Evolutionary conservation across 768 basidiomycete species (phyloP).

Genomic region (Phylloporus arenicola): DNA sequence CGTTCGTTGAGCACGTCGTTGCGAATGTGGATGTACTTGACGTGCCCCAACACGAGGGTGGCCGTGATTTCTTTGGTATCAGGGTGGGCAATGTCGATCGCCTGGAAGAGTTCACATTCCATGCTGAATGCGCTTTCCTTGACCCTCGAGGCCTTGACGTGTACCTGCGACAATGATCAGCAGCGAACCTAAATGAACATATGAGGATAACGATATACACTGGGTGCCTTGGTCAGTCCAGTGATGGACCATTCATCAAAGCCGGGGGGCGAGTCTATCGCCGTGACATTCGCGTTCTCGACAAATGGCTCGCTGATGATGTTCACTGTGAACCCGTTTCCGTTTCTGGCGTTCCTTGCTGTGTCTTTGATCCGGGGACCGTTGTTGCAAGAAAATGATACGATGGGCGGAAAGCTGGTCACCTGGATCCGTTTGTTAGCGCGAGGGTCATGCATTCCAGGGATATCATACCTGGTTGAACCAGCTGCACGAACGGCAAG

Average conservation of each 20-base stretch:
- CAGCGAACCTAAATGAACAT: neutral
- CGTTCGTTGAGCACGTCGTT: constrained; percentile 36
- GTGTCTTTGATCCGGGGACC: constrained; percentile 38
- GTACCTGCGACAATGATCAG: constrained; percentile 21
- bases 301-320: constrained; percentile 51
- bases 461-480: constrained; percentile 22
- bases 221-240: constrained; percentile 37
- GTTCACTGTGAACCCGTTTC: constrained; percentile 48
- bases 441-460: too few relatives aligned
- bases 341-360: constrained; percentile 39
- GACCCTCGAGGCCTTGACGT: constrained; percentile 38
- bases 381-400: constrained; percentile 33
- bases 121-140: constrained; percentile 45
- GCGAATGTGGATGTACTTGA: constrained; percentile 41
- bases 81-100: constrained; percentile 34
- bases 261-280: constrained; percentile 34
- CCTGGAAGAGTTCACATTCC: constrained; percentile 37
- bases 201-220: neutral
- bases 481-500: constrained; percentile 14
- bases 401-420: constrained; percentile 23
- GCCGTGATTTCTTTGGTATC: constrained; percentile 20
- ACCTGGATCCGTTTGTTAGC: too few relatives aligned
- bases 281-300: constrained; percentile 34
- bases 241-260: constrained; percentile 39
- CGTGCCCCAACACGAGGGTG: constrained; percentile 36